A percentile compares a stretch with the other conserved stretches of the same genome.
phyloP scores from a whole-genome alignment of 441 rosid genomes.

The Biscutella laevigata region DNA sequence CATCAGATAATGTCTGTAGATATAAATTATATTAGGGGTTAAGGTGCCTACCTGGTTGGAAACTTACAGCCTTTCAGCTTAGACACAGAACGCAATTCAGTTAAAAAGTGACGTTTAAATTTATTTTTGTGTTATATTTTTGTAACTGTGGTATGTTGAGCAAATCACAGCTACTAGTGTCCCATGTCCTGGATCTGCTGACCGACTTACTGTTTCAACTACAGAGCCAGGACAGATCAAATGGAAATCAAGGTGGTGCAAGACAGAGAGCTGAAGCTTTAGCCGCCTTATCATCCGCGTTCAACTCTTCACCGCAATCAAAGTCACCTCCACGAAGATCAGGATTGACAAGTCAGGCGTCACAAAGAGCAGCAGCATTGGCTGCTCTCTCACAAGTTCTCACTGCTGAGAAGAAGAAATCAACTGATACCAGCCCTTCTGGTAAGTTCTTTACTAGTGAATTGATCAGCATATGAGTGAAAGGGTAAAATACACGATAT shows the following conservation, averaged over 20 bases:
- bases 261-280: constrained; percentile 93
- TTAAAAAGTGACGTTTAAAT: neutral
- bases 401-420: constrained; percentile 64
- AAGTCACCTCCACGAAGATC: constrained; percentile 45
- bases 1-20: too few relatives aligned
- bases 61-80: neutral
- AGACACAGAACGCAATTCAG: neutral
- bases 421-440: constrained; percentile 42
- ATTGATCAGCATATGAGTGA: neutral
- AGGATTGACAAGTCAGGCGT: constrained; percentile 45
- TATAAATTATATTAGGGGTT: neutral
- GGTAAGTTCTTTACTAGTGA: constrained; percentile 32
- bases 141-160: neutral
- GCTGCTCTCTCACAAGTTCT: constrained; percentile 92
- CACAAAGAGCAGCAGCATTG: constrained; percentile 95
- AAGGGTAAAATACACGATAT: neutral
- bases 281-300: constrained; percentile 86
- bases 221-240: constrained; percentile 55
- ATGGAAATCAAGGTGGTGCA: constrained; percentile 47
- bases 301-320: constrained; percentile 46
- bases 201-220: neutral
- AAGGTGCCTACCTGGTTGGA: neutral
- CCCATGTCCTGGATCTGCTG: neutral
- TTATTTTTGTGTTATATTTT: neutral
- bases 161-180: constrained; percentile 5